A percentile compares a stretch with the other conserved stretches of the same genome.
These are phyloP conservation scores for Wickerhamiella azyma DNA, from an alignment of 805 yeast genomes.

Conservation along the genomic window DNA sequence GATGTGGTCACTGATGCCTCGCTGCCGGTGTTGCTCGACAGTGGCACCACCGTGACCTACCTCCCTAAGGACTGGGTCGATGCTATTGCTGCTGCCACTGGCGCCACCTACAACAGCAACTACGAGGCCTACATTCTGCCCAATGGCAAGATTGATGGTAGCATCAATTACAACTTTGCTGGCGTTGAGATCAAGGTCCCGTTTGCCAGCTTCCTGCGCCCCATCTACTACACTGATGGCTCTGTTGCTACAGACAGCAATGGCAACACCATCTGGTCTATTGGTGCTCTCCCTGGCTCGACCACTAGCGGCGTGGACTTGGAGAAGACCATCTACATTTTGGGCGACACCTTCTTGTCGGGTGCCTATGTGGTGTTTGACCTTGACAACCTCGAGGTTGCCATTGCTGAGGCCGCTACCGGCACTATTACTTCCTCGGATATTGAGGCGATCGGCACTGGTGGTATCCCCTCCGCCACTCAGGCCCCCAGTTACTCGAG, in stretches of 20 bases:
- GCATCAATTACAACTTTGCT: not conserved
- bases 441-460: slow-evolving; percentile 14
- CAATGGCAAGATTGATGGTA: slow-evolving; percentile 24
- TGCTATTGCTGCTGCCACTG: slow-evolving; percentile 22
- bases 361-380: slow-evolving; percentile 55
- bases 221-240: slow-evolving; percentile 11
- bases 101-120: slow-evolving; percentile 26
- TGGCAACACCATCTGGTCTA: slow-evolving; percentile 11
- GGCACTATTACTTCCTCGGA: slow-evolving; percentile 12
- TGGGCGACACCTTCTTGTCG: slow-evolving; percentile 55
- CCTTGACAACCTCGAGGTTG: slow-evolving; percentile 40
- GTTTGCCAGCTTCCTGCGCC: slow-evolving; percentile 16
- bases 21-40: slow-evolving; percentile 14
- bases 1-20: not conserved
- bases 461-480: slow-evolving; percentile 17
- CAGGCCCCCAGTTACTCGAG: slow-evolving; percentile 18
- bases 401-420: slow-evolving; percentile 31
- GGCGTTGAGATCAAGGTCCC: slow-evolving; percentile 10
- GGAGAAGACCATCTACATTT: slow-evolving; percentile 23
- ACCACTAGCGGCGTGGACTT: not conserved
- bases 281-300: not conserved
- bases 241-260: slow-evolving; percentile 9
- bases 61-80: slow-evolving; percentile 15
- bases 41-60: slow-evolving; percentile 16
- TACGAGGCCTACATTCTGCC: slow-evolving; percentile 13